These are phyloP conservation scores for Penicillium crustosum DNA, from an alignment of 2,329 filamentous ascomycete genomes.

Conservation along the genomic window DNA sequence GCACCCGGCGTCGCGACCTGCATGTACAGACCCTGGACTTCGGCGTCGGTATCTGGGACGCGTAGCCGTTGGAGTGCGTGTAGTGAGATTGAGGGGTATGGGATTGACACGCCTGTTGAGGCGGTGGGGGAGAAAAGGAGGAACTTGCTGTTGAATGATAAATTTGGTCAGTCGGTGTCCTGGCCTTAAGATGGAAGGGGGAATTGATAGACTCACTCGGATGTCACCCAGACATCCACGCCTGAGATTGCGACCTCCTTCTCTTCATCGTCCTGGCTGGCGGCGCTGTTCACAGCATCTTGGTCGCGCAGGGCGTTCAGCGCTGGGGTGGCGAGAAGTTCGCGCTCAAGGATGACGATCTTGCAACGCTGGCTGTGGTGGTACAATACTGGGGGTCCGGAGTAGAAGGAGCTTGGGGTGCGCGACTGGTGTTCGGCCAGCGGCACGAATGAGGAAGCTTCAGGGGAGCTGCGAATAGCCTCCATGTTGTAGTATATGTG, in stretches of 20 bases:
- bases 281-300: slow-evolving; percentile 17
- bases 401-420: slow-evolving; percentile 50
- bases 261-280: slow-evolving; percentile 20
- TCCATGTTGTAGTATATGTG: slow-evolving; percentile 40
- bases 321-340: slow-evolving; percentile 37
- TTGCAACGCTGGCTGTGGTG: slow-evolving; percentile 49
- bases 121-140: slow-evolving; percentile 41
- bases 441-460: slow-evolving; percentile 43
- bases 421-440: slow-evolving; percentile 49
- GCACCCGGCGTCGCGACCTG: slow-evolving; percentile 41
- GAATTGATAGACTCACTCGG: slow-evolving; percentile 40
- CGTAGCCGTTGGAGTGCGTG: slow-evolving; percentile 50
- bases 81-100: slow-evolving; percentile 50
- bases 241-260: slow-evolving; percentile 41
- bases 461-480: slow-evolving; percentile 40
- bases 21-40: slow-evolving; percentile 50
- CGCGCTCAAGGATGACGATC: slow-evolving; percentile 43
- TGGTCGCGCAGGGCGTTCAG: slow-evolving; percentile 34
- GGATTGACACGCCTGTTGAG: slow-evolving; percentile 44
- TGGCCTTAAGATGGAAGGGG: no score
- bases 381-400: slow-evolving; percentile 48
- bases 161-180: not conserved
- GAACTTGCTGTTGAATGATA: slow-evolving; percentile 39
- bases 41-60: slow-evolving; percentile 30
- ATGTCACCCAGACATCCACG: slow-evolving; percentile 50